These are phyloP conservation scores for Ustilago sp. DNA, from an alignment of 1,284 basidiomycete species.

Conservation along the genomic window DNA sequence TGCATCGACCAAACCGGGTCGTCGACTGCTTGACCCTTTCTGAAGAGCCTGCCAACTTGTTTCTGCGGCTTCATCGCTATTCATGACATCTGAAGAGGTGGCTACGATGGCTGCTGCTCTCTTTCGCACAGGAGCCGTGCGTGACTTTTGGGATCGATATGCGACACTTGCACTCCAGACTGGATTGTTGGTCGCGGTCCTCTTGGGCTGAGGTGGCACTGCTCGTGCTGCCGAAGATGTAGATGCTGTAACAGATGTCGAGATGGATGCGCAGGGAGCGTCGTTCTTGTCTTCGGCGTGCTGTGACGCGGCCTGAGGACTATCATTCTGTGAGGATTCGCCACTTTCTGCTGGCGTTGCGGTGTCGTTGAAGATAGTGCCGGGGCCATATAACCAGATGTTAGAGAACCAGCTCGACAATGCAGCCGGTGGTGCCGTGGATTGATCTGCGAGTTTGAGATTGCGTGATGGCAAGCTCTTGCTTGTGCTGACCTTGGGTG, in stretches of 20 bases:
- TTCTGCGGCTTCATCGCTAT: slow-evolving; percentile 27
- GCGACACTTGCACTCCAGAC: slow-evolving; percentile 52
- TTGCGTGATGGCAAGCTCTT: slow-evolving; percentile 46
- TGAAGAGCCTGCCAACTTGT: slow-evolving; percentile 32
- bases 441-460: slow-evolving; percentile 6
- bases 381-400: slow-evolving; percentile 46
- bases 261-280: background rate
- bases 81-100: slow-evolving; percentile 15
- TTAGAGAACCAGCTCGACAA: slow-evolving; percentile 40
- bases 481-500: slow-evolving; percentile 26
- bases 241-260: background rate
- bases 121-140: slow-evolving; percentile 35
- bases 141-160: slow-evolving; percentile 36
- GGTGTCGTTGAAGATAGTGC: slow-evolving; percentile 16
- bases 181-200: slow-evolving; percentile 31
- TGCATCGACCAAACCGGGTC: slow-evolving; percentile 44
- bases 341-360: background rate
- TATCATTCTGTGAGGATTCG: background rate
- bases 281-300: background rate
- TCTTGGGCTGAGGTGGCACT: slow-evolving; percentile 16
- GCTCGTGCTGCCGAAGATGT: slow-evolving; percentile 2
- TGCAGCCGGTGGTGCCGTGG: slow-evolving; percentile 10
- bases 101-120: slow-evolving; percentile 2
- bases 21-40: slow-evolving; percentile 18
- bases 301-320: background rate